These are phyloP conservation scores for Vigna radiata DNA, from an alignment of 306 rosid species.

Conservation along the genomic window DNA sequence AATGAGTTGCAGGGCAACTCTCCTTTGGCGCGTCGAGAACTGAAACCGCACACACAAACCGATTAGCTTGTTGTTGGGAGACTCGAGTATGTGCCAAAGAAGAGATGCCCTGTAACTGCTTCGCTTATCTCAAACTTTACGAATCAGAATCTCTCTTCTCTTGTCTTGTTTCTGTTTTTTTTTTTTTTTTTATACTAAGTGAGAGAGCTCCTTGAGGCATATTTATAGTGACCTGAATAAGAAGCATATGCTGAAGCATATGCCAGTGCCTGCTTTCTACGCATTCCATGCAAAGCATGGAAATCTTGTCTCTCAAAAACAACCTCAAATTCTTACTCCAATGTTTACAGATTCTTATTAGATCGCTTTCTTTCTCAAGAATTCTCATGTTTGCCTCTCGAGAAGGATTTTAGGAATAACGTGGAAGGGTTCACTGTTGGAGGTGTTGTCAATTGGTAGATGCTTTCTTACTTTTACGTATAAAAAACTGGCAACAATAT, in stretches of 20 bases:
- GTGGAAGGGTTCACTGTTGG: constrained; percentile 4
- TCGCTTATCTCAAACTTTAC: constrained; percentile 46
- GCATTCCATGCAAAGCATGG: constrained; percentile 43
- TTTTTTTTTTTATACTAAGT: not conserved
- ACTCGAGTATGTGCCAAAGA: constrained; percentile 60
- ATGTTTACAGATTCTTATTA: constrained; percentile 29
- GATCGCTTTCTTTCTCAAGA: constrained; percentile 10
- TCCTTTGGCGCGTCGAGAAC: constrained; percentile 73
- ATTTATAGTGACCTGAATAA: constrained; percentile 36
- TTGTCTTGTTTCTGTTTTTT: not conserved
- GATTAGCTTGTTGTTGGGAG: not conserved
- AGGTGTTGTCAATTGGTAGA: constrained; percentile 24
- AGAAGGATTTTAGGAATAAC: constrained; percentile 14
- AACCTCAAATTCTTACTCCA: constrained; percentile 28
- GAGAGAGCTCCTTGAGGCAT: constrained; percentile 4
- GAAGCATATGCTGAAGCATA: constrained; percentile 55
- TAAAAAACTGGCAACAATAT: constrained; percentile 15
- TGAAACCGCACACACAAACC: not conserved
- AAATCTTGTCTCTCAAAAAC: constrained; percentile 29
- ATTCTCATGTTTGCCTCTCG: constrained; percentile 10
- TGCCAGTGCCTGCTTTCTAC: constrained; percentile 48
- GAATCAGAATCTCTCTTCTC: too few relatives aligned
- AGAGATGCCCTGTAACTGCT: constrained; percentile 69
- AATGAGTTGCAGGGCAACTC: constrained; percentile 83
- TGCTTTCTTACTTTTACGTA: constrained; percentile 45